Base-by-base conservation (phyloP, 495 filamentous ascomycete species). In the Talaromyces adpressus region DNA sequence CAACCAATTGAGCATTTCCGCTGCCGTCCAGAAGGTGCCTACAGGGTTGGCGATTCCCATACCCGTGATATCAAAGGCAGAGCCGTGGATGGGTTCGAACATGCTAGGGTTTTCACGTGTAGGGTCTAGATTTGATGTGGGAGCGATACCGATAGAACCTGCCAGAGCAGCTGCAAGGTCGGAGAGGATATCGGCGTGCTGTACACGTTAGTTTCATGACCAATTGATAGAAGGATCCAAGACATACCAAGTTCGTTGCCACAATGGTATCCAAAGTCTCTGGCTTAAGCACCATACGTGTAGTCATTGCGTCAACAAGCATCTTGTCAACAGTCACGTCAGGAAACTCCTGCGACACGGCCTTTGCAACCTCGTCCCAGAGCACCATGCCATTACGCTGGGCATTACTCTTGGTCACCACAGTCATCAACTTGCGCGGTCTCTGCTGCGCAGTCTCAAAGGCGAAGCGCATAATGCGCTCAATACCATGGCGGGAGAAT, bases 21-120 rank as follows among this genome's bases (percentile, higher is more conserved):
- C 80, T 6, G 78, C 82, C 0, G 82, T 83, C 85, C 85, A 87
- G 66, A 89, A 84, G 5, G 85, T 85, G 6, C 77, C 87, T 1
- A 89, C 78, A 0, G 87, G 86, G 66, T 90, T 90, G 27, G 87
- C 87, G 22, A 75, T 49, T 0, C 85, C 86, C 68, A 87, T 86
- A 0, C 87, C 87, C 4, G 83, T 84, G 36, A 90, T 88, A 69
- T 89, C 87, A 27, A 85, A 86, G 2, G 84, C 84, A 32, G 76
- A 80, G 0, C 84, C 84, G 66, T 86, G 84, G 18, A 86, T 84
- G 8, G 84, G 83, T 71, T 87, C 84, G 64, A 87, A 87, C 71
- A 87, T 78, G 36, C 77, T 81, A 0, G 84, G 84, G 61, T 79
- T 79, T 66, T 77, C 66, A 20, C 84, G 68, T 16, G 81, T 86